Evolutionary conservation across 768 basidiomycete species (phyloP).

Genomic region (Heimioporus sp.): DNA sequence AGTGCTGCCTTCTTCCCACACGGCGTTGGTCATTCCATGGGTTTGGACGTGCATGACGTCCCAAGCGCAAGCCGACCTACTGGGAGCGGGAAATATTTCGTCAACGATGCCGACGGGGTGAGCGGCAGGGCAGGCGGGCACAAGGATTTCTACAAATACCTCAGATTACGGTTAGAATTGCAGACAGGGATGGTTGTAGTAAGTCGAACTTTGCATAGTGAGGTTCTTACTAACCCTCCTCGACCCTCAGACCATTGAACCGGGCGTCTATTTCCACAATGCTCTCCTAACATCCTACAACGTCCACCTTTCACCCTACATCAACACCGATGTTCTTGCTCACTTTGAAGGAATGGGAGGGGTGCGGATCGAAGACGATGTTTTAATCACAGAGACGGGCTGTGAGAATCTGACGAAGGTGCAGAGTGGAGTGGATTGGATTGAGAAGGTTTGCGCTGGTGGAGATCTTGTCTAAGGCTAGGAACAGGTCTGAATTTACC

Average conservation of each 20-base stretch:
- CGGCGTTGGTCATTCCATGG: constrained; percentile 87
- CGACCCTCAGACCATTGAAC: constrained; percentile 74
- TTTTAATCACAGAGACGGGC: constrained; percentile 71
- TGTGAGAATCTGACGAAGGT: constrained; percentile 86
- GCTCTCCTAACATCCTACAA: constrained; percentile 68
- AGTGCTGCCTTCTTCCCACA: constrained; percentile 93
- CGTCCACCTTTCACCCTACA: constrained; percentile 49
- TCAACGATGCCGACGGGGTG: constrained; percentile 74
- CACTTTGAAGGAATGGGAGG: constrained; percentile 83
- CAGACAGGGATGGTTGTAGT: constrained; percentile 84
- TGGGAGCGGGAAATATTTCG: constrained; percentile 49
- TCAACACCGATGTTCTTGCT: constrained; percentile 33
- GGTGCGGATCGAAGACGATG: constrained; percentile 91
- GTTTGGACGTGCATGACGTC: constrained; percentile 93
- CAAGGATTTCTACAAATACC: constrained; percentile 71
- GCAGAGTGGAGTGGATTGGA: constrained; percentile 75
- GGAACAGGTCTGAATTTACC: constrained; percentile 1
- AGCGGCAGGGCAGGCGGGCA: constrained; percentile 60
- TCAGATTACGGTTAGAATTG: constrained; percentile 75
- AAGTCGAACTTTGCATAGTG: constrained; percentile 30
- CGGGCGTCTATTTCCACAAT: constrained; percentile 84
- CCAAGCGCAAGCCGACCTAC: constrained; percentile 78
- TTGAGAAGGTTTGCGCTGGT: constrained; percentile 83
- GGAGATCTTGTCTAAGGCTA: constrained; percentile 23
- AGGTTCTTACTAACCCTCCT: background rate